A percentile compares a stretch with the other conserved stretches of the same genome.
phyloP scores from a whole-genome alignment of 331 rosid genomes.

The Telfairia occidentalis region DNA sequence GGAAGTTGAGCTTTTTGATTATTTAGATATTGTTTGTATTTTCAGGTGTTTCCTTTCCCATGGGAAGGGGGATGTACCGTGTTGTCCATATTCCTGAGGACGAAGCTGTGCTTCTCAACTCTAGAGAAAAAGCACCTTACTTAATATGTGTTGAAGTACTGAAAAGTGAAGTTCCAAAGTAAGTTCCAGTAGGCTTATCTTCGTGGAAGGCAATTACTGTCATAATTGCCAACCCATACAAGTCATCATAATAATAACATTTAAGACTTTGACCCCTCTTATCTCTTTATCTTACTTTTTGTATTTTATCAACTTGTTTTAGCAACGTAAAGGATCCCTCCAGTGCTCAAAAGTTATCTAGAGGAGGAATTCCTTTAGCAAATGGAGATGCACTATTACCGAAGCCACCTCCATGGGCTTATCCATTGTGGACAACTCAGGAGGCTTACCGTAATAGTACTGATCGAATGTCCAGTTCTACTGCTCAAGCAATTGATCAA shows the following conservation, averaged over 20 bases:
- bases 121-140: slow-evolving; percentile 96
- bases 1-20: slow-evolving; percentile 12
- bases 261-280: slow-evolving; percentile 1
- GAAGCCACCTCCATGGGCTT: slow-evolving; percentile 98
- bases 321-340: slow-evolving; percentile 69
- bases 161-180: slow-evolving; percentile 83
- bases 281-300: not conserved
- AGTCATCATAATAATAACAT: slow-evolving; percentile 7
- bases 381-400: slow-evolving; percentile 81
- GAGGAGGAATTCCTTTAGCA: slow-evolving; percentile 90
- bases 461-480: slow-evolving; percentile 90
- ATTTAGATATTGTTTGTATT: slow-evolving; percentile 21
- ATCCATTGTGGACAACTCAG: slow-evolving; percentile 82
- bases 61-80: slow-evolving; percentile 86
- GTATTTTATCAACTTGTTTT: slow-evolving; percentile 16
- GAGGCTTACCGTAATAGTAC: slow-evolving; percentile 88
- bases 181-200: slow-evolving; percentile 11
- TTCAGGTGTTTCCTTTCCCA: slow-evolving; percentile 80
- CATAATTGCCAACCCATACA: not conserved
- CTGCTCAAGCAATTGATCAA: slow-evolving; percentile 92
- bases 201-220: not conserved
- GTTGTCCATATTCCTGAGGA: slow-evolving; percentile 91
- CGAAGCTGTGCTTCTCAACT: slow-evolving; percentile 89
- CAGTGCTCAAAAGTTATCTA: slow-evolving; percentile 69
- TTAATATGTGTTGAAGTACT: slow-evolving; percentile 76